Base-by-base conservation (phyloP, 371 early-diverging fungal genomes). In the Nematocida sp. region DNA sequence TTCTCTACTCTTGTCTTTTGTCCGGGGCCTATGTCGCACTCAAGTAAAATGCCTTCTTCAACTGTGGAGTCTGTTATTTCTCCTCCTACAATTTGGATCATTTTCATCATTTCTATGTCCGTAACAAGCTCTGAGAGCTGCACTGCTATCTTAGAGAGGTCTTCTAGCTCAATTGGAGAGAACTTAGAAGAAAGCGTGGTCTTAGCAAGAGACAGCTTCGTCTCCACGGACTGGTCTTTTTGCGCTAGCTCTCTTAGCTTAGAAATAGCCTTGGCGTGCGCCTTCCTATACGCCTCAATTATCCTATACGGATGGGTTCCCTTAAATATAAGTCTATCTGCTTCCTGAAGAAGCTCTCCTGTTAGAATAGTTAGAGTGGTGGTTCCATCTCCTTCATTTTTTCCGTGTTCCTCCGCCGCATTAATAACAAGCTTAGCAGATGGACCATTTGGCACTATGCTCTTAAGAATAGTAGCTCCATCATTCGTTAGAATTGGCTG, bases 381-480 rank as follows among this genome's bases (percentile, higher is more conserved):
- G 16, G 97, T 99, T 54, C 99, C 99, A 85, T 99, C 99, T 64
- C 99, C 99, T 28, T 97, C 97, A 85, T 97, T 97, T 84, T 93
- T 94, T 85, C 97, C 97, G 86, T 99, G 99, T 13, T 93, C 95
- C 82, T 94, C 92, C 71, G 95, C 93, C 64, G 91, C 26, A 55
- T 79, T 78, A 77, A 97, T 94, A 53, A 97, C 86, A 16, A 99
- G 92, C 85, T 94, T 93, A 69, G 98, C 97, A 39, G 95, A 93
- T 3, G 97, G 91, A 82, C 94, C 93, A 84, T 96, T 95, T 45
- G 97, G 88, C 18, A 91, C 90, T 75, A 97, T 92, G 48, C 93
- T 93, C 84, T 96, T 96, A 50, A 99, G 86, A 81, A 99, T 95
- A 38, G 97, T 97, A 18, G 99, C 99, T 56, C 99, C 99, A 85